These are phyloP conservation scores for Fusarium sp. DNA, from an alignment of 2,329 filamentous ascomycete species.

Conservation along the genomic window DNA sequence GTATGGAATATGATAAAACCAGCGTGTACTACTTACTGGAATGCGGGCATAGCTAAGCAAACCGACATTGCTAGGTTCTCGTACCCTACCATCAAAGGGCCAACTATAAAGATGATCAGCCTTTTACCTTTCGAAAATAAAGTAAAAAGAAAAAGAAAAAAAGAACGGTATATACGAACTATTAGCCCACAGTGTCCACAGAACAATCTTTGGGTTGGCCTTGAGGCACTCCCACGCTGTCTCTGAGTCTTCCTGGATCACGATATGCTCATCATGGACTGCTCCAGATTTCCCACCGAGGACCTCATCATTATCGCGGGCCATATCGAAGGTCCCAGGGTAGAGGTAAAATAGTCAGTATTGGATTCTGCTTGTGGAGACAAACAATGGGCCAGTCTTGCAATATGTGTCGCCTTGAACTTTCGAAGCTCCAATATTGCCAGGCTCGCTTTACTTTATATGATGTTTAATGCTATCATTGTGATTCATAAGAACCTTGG, in stretches of 20 bases:
- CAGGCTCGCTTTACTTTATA: neutral
- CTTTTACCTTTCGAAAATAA: neutral
- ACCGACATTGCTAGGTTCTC: constrained; percentile 10
- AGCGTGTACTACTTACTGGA: constrained; percentile 1
- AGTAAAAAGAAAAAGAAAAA: neutral
- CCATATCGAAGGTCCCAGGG: neutral
- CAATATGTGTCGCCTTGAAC: neutral
- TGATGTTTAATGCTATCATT: neutral
- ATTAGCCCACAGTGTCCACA: constrained; percentile 12
- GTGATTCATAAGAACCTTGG: neutral
- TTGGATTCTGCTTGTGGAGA: neutral
- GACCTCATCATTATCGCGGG: neutral
- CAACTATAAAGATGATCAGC: neutral
- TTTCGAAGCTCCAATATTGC: neutral
- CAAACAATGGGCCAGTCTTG: neutral
- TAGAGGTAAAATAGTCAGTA: neutral
- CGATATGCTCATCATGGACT: neutral
- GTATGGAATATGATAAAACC: neutral
- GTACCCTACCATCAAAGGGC: constrained; percentile 9
- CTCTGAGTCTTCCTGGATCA: neutral
- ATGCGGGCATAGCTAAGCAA: constrained; percentile 13
- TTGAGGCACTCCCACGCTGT: constrained; percentile 4
- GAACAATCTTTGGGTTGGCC: constrained; percentile 6
- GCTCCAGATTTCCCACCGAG: neutral
- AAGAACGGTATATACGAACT: neutral